Base-by-base conservation (phyloP, 139 green algal genomes). In the Desmodesmus armatus region DNA sequence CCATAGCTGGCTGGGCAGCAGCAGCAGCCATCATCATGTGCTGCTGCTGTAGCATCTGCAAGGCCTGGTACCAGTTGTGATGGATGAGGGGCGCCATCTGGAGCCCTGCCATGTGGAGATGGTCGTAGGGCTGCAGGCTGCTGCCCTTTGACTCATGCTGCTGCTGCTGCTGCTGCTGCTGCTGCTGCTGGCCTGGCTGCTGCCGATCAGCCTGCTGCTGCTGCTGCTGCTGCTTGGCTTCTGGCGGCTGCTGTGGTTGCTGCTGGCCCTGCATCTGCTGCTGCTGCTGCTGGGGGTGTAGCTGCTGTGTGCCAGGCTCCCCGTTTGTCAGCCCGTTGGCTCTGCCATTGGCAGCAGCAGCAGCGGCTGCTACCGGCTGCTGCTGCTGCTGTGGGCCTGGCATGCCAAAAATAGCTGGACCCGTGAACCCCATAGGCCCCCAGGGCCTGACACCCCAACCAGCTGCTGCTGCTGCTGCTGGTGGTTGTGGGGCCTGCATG, bases 51-150 rank as follows among this genome's bases (percentile, higher is more conserved):
- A 70, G 71, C 40, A 62, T 31, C 49, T 81, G 74, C 23, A 53
- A 60, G 7, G 19, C 21, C 23, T 43, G 43, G 49, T 81, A 51
- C 74, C 74, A 81, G 51, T 58, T 81, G 49, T 70, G 69, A 51
- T 81, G 74, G 74, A 81, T 81, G 27, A 81, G 33, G 11, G 74
- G 74, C 23, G 74, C 74, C 74, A 81, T 81, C 74, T 81, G 74
- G 19, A 81, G 23, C 4, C 74, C 74, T 25, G 40, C 29, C 74
- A 81, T 81, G 74, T 81, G 74, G 31, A 81, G 51, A 21, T 70
- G 49, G 33, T 81, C 74, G 35, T 81, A 81, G 3, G 49, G 39
- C 33, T 37, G 74, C 74, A 81, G 7, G 2, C 49, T 51, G 9
- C 49, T 51, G 49, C 74, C 74, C 72, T 80, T 43, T 17, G 74